Evolutionary conservation across 2,329 filamentous ascomycete species (phyloP), one percentile per base, ranked within the genome.

Genomic region (Aspergillus vadensis): DNA sequence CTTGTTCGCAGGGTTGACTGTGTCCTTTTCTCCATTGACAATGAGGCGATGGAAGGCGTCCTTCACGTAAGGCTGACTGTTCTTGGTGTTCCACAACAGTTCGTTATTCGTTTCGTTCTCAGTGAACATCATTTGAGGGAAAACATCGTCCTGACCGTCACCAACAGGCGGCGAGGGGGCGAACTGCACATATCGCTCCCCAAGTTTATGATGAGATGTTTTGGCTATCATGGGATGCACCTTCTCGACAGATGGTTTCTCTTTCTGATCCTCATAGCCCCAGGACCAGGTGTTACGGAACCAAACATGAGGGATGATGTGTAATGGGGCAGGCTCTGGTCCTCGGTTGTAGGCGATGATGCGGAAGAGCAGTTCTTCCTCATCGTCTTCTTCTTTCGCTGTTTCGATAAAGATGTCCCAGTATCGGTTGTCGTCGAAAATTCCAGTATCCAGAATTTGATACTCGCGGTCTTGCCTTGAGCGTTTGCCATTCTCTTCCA

Each of bases 391-490:
- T 74, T 97, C 94, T 79, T 98, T 98, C 60, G 93, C 94, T 6
- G 91, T 96, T 79, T 98, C 94, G 65, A 98, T 97, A 74, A 93
- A 90, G 69, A 97, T 97, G 74, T 98, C 94, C 91, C 93, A 98
- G 80, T 98, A 98, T 65, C 89, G 83, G 78, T 96, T 86, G 52
- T 97, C 91, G 52, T 95, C 86, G 73, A 98, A 98, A 55, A 89
- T 83, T 44, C 90, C 92, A 0, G 93, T 97, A 74, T 98, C 94
- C 57, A 92, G 83, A 58, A 98, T 86, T 75, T 97, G 94, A 78
- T 97, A 98, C 74, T 98, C 94, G 51, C 86, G 86, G 65, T 97
- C 93, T 68, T 87, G 75, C 75, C 89, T 91, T 58, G 85, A 84
- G 65, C 93, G 86, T 67, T 83, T 86, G 47, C 88, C 92, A 73